A percentile compares a stretch with the other conserved stretches of the same genome.
phyloP scores from a whole-genome alignment of 75 land plant genomes.

The Picea glauca region DNA sequence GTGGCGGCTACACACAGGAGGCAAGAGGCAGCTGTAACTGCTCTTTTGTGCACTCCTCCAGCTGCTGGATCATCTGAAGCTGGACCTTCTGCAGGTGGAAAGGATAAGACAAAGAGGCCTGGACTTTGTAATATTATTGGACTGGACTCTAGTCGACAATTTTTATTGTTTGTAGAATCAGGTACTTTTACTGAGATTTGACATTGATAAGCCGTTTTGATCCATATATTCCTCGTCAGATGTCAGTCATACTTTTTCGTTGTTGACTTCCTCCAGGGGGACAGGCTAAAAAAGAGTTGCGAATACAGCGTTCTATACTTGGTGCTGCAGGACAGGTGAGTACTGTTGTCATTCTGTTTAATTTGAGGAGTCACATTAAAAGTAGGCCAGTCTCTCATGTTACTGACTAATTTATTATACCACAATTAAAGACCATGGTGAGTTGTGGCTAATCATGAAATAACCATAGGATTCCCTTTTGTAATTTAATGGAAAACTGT shows the following conservation, averaged over 20 bases:
- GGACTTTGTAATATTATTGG: slow-evolving; percentile 67
- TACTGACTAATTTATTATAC: slow-evolving; percentile 4
- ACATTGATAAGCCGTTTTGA: background rate
- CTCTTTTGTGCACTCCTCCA: slow-evolving; percentile 67
- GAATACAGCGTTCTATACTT: slow-evolving; percentile 64
- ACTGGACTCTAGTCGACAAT: slow-evolving; percentile 74
- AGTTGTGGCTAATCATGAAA: background rate
- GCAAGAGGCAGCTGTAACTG: slow-evolving; percentile 80
- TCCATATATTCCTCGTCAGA: background rate
- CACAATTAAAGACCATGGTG: too few relatives aligned
- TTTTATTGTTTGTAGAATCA: slow-evolving; percentile 65
- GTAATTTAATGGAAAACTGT: background rate
- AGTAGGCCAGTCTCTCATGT: background rate
- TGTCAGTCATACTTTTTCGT: background rate
- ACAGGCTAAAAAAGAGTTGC: slow-evolving; percentile 64
- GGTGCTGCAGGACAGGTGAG: slow-evolving; percentile 76
- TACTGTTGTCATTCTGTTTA: background rate
- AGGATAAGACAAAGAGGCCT: slow-evolving; percentile 81
- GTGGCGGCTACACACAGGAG: slow-evolving; percentile 92
- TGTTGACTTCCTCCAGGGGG: slow-evolving; percentile 29
- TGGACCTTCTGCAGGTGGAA: slow-evolving; percentile 53
- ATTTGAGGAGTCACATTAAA: background rate
- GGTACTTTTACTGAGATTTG: slow-evolving; percentile 27
- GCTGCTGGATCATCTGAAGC: slow-evolving; percentile 64
- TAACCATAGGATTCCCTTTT: background rate